Percentiles rank a stretch among this genome's conserved stretches.
Conservation (phyloP, 1,284 basidiomycete species). For the Cerrena zonata region DNA sequence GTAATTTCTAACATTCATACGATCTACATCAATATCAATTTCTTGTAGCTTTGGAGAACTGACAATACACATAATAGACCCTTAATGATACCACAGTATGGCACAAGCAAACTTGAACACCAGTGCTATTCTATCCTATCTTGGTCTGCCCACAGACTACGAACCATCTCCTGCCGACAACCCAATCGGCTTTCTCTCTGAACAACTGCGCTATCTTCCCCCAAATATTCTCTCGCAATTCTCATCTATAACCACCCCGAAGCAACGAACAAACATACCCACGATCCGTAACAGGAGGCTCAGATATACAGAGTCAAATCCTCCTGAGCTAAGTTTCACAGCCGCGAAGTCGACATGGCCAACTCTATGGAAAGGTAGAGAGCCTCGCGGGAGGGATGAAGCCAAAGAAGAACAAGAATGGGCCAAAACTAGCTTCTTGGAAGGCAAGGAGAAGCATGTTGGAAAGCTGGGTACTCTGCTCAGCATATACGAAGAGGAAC, state of each 20-base stretch:
- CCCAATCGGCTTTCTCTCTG: constrained; percentile 57
- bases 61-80: no score
- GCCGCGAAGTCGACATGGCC: constrained; percentile 57
- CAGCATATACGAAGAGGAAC: constrained; percentile 68
- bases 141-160: constrained; percentile 53
- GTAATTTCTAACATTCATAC: no score
- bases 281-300: constrained; percentile 65
- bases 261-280: constrained; percentile 55
- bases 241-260: constrained; percentile 60
- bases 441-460: constrained; percentile 51
- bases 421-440: constrained; percentile 58
- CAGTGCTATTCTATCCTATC: constrained; percentile 48
- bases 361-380: constrained; percentile 53
- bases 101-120: not conserved
- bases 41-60: no score
- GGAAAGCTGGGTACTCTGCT: constrained; percentile 64
- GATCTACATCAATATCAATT: no score
- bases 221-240: constrained; percentile 56
- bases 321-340: constrained; percentile 47
- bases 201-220: constrained; percentile 59
- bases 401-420: constrained; percentile 62
- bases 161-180: constrained; percentile 52
- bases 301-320: constrained; percentile 48
- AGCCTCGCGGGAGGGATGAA: constrained; percentile 43
- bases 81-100: no score